Percentiles rank a stretch among this genome's conserved stretches.
phyloP scores from a whole-genome alignment of 2,329 filamentous ascomycete genomes.

The Venturia aucupariae region DNA sequence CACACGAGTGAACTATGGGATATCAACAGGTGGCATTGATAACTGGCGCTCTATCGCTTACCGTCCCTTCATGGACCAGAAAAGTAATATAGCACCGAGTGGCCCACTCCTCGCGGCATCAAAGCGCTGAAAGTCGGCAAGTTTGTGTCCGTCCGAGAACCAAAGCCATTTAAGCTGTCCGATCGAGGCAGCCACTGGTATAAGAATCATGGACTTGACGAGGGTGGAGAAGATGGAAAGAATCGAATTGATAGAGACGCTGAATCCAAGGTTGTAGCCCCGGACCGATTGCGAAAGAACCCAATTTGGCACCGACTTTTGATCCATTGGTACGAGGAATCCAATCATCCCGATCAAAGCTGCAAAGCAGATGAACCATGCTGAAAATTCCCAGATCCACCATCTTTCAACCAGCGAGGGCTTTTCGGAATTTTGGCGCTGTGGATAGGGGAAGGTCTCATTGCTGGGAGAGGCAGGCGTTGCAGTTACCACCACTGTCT shows the following conservation, averaged over 20 bases:
- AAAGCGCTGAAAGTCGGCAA: conserved; percentile 28
- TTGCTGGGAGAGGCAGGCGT: neutral
- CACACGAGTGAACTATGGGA: conserved; percentile 18
- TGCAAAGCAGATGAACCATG: conserved; percentile 8
- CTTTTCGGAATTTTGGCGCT: neutral
- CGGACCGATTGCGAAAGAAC: neutral
- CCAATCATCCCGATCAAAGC: conserved; percentile 3
- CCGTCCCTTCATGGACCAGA: conserved; percentile 7
- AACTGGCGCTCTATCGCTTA: neutral
- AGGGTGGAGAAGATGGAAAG: neutral
- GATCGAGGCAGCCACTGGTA: conserved; percentile 24
- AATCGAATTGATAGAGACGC: neutral
- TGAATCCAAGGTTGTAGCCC: conserved; percentile 3
- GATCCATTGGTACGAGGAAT: neutral
- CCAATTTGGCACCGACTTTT: conserved; percentile 1
- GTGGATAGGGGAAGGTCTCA: neutral
- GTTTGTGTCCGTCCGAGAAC: conserved; percentile 24
- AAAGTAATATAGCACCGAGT: conserved; percentile 12
- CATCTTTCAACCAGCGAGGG: neutral
- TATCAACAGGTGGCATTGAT: neutral
- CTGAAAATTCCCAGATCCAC: conserved; percentile 6
- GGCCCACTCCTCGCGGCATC: conserved; percentile 18
- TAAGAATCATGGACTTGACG: neutral
- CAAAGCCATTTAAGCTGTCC: conserved; percentile 30
- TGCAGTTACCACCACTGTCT: neutral